A percentile compares a stretch with the other conserved stretches of the same genome.
phyloP scores from a whole-genome alignment of 2,329 filamentous ascomycete species.

The Akanthomyces lecanii region DNA sequence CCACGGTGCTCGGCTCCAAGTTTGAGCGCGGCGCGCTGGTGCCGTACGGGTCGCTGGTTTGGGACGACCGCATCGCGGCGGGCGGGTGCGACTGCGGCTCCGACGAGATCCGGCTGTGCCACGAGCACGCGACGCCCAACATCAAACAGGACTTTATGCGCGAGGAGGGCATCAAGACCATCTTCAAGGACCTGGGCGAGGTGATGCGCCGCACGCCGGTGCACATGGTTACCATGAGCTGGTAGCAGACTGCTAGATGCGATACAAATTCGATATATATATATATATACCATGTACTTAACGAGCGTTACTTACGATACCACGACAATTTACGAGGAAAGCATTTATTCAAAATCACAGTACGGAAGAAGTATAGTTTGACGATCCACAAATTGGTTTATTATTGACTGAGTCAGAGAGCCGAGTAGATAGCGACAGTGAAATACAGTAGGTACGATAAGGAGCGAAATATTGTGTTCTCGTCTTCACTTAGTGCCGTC shows the following conservation, averaged over 20 bases:
- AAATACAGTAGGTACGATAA: constrained; percentile 1
- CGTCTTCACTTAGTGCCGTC: neutral
- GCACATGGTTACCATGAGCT: constrained; percentile 10
- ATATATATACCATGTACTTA: neutral
- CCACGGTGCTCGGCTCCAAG: constrained; percentile 9
- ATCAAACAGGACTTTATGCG: constrained; percentile 11
- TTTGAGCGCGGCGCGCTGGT: constrained; percentile 8
- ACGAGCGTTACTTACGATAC: neutral
- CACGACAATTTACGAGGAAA: neutral
- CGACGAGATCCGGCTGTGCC: neutral
- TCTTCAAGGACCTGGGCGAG: constrained; percentile 5
- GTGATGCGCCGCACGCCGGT: constrained; percentile 3
- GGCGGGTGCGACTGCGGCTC: constrained; percentile 2
- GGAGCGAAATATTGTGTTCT: constrained; percentile 3
- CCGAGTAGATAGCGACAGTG: constrained; percentile 7
- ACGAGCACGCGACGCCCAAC: neutral
- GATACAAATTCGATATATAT: neutral
- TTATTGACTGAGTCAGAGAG: neutral
- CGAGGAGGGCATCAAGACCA: constrained; percentile 8
- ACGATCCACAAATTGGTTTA: neutral
- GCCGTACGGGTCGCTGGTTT: constrained; percentile 6
- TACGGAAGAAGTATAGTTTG: neutral
- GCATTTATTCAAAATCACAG: neutral
- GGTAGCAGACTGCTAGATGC: neutral
- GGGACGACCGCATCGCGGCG: constrained; percentile 9